These are phyloP conservation scores for Phytophthora podocarpi DNA, from an alignment of 352 stramenopile genomes.

Conservation along the genomic window DNA sequence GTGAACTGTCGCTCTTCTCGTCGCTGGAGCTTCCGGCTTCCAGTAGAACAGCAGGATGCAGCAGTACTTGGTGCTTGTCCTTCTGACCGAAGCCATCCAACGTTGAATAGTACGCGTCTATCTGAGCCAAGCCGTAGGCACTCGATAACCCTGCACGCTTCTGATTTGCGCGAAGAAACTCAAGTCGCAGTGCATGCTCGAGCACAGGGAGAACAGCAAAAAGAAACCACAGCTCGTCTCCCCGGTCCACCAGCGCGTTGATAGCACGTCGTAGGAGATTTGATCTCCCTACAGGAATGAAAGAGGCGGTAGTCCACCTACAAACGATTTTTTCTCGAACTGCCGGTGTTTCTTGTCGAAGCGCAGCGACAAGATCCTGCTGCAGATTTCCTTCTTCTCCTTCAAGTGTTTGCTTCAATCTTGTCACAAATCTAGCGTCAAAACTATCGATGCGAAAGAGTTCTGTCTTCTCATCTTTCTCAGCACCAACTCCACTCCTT, in stretches of 20 bases:
- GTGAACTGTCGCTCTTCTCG: not conserved
- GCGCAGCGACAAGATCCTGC: conserved; percentile 13
- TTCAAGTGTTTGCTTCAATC: not conserved
- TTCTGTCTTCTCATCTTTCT: conserved; percentile 1
- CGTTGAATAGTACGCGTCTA: conserved; percentile 80
- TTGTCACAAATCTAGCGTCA: conserved; percentile 37
- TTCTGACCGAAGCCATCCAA: conserved; percentile 78
- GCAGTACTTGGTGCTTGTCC: conserved; percentile 77
- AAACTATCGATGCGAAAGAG: conserved; percentile 27
- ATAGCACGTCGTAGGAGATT: conserved; percentile 46
- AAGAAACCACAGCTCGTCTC: conserved; percentile 63
- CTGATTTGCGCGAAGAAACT: conserved; percentile 60
- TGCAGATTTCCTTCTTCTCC: not conserved
- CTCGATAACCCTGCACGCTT: conserved; percentile 31
- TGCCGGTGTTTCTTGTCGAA: conserved; percentile 5
- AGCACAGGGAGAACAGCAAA: conserved; percentile 70
- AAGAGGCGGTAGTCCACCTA: conserved; percentile 24
- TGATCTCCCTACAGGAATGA: conserved; percentile 48
- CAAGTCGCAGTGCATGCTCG: conserved; percentile 61
- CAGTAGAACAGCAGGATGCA: conserved; percentile 46
- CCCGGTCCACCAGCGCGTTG: conserved; percentile 10
- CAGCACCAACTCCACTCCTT: not conserved
- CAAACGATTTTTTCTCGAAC: not conserved
- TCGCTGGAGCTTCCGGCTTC: not conserved
- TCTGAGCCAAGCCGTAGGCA: conserved; percentile 55